Percentiles rank a stretch among this genome's conserved stretches.
phyloP scores from a whole-genome alignment of 495 filamentous ascomycete genomes.

The Penicillium diatomitis region DNA sequence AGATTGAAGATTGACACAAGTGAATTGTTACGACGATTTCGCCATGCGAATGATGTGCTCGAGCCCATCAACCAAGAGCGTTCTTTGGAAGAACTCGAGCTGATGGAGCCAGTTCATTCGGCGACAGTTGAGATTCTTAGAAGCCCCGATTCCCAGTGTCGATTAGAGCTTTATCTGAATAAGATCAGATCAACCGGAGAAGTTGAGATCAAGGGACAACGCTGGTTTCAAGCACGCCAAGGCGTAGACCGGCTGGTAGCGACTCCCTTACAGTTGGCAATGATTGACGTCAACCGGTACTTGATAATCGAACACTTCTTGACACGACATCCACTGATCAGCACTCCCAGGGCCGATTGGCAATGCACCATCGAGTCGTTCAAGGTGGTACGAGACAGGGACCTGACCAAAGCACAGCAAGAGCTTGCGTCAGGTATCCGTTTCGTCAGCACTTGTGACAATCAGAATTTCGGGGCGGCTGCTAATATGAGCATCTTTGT shows the following conservation, averaged over 20 bases:
- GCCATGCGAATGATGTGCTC: slow-evolving; percentile 35
- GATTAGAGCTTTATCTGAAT: slow-evolving; percentile 31
- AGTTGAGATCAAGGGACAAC: slow-evolving; percentile 22
- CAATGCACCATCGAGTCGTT: slow-evolving; percentile 30
- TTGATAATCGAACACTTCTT: background rate
- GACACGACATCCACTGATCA: background rate
- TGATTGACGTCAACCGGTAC: slow-evolving; percentile 30
- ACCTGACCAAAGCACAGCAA: background rate
- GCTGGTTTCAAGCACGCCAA: slow-evolving; percentile 28
- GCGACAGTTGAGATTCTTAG: slow-evolving; percentile 37
- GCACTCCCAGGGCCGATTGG: slow-evolving; percentile 27
- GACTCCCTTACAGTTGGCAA: slow-evolving; percentile 23
- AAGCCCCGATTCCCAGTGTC: slow-evolving; percentile 16
- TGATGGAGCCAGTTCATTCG: slow-evolving; percentile 22
- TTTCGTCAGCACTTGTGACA: slow-evolving; percentile 17
- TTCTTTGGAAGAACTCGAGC: slow-evolving; percentile 9
- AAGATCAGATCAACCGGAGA: slow-evolving; percentile 11
- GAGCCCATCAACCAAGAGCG: slow-evolving; percentile 33
- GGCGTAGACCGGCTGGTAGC: background rate
- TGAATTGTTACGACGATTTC: slow-evolving; percentile 17
- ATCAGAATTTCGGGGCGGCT: slow-evolving; percentile 11
- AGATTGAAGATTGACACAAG: slow-evolving; percentile 19
- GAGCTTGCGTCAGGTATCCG: slow-evolving; percentile 14
- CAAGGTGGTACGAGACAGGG: slow-evolving; percentile 16
- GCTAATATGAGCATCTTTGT: slow-evolving; percentile 21